Base-by-base conservation (phyloP, 345 rosid species). In the Mercurialis annua region DNA sequence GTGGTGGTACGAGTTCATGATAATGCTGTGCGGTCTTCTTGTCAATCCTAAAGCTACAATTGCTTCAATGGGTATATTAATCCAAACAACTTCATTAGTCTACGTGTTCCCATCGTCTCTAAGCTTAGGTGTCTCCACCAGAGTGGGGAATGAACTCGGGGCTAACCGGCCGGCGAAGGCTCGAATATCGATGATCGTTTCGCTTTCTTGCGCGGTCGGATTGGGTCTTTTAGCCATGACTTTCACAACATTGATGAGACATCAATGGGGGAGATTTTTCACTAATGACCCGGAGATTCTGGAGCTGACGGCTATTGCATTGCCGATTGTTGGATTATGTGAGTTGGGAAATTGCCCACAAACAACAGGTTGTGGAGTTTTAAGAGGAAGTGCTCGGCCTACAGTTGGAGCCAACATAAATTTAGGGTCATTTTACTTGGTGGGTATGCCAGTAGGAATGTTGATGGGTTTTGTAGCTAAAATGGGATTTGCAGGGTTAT, bases 1-100 rank as follows among this genome's bases (percentile, higher is more conserved):
- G 98, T 94, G 99, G 99, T 94, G 99, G 99, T 94, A 94, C 24
- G 99, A 94, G 74, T 77, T 94, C 68, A 94, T 91, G 97, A 94
- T 94, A 81, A 66, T 94, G 78, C 62, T 94, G 43, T 91, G 93
- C 49, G 98, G 98, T 21, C 86, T 94, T 43, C 83, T 94, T 44
- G 75, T 59, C 4, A 87, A 90, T 75, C 99, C 99, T 24, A 88
- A 81, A 75, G 91, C 99, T 43, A 86, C 97, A 47, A 79, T 94
- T 59, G 87, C 99, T 65, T 94, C 99, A 18, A 94, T 91, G 98
- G 99, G 99, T 29, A 89, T 94, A 53, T 83, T 94, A 26, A 91
- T 94, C 60, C 99, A 94, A 71, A 94, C 96, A 1, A 94, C 99
- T 3, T 77, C 99, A 14, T 76, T 94, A 3, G 83, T 94, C 70